phyloP scores from a whole-genome alignment of 441 rosid genomes.

The Erysimum pusillum region DNA sequence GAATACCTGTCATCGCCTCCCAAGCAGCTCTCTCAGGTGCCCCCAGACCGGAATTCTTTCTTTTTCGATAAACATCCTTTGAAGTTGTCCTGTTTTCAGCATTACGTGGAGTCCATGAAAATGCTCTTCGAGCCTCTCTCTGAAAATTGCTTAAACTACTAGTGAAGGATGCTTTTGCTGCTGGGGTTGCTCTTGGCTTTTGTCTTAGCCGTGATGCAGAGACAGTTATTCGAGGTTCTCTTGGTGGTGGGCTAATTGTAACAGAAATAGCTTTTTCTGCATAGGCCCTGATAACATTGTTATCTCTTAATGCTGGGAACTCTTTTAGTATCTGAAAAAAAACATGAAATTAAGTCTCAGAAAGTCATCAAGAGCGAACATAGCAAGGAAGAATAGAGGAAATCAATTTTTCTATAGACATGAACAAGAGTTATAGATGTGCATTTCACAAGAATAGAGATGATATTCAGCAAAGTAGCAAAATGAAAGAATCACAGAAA shows the following conservation, averaged over 20 bases:
- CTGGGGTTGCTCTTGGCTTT: slow-evolving; percentile 64
- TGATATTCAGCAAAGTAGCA: slow-evolving; percentile 32
- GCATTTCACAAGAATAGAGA: slow-evolving; percentile 12
- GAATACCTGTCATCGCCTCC: slow-evolving; percentile 99
- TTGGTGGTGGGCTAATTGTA: slow-evolving; percentile 71
- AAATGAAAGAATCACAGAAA: slow-evolving; percentile 34
- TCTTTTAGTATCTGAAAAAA: slow-evolving; percentile 86
- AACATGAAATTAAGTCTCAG: slow-evolving; percentile 44
- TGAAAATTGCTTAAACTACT: slow-evolving; percentile 94
- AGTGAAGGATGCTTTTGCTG: slow-evolving; percentile 74
- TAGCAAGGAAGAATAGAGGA: slow-evolving; percentile 13
- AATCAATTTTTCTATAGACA: neutral
- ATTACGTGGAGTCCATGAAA: slow-evolving; percentile 97
- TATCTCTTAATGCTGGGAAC: slow-evolving; percentile 88
- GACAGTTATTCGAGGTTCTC: slow-evolving; percentile 86
- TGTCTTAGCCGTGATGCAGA: slow-evolving; percentile 80
- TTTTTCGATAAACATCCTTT: slow-evolving; percentile 85
- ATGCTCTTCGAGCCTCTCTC: slow-evolving; percentile 98
- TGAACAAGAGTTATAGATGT: slow-evolving; percentile 8
- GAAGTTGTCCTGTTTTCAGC: slow-evolving; percentile 77
- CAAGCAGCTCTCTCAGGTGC: slow-evolving; percentile 90
- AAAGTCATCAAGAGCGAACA: slow-evolving; percentile 33
- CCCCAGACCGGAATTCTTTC: slow-evolving; percentile 89
- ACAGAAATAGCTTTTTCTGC: slow-evolving; percentile 93
- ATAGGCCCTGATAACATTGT: slow-evolving; percentile 72